These are phyloP conservation scores for Astrothelium macrocarpum DNA, from an alignment of 495 filamentous ascomycete genomes.

Conservation along the genomic window DNA sequence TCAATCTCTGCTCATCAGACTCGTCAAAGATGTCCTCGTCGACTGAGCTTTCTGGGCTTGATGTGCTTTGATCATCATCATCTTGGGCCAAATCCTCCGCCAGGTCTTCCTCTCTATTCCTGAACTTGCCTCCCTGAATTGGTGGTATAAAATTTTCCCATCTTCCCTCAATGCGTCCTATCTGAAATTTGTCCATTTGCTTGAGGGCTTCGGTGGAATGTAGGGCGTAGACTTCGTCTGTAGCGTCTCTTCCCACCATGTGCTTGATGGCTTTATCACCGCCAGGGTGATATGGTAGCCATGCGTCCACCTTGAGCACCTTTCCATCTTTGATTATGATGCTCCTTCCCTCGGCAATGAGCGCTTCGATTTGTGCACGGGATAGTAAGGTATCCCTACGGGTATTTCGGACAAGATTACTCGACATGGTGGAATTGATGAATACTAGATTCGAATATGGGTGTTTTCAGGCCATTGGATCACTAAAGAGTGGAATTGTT, in stretches of 20 bases:
- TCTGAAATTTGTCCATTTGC: conserved; percentile 72
- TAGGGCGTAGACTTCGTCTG: conserved; percentile 91
- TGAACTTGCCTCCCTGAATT: conserved; percentile 84
- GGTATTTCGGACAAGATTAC: background rate
- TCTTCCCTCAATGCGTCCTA: conserved; percentile 69
- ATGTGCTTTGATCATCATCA: conserved; percentile 32
- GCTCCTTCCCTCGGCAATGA: conserved; percentile 77
- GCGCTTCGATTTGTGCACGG: conserved; percentile 69
- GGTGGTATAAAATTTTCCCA: conserved; percentile 90
- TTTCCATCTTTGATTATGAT: conserved; percentile 72
- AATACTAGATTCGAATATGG: too few species aligned
- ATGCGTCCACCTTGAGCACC: conserved; percentile 80
- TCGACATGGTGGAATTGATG: conserved; percentile 2
- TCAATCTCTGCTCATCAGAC: conserved; percentile 1
- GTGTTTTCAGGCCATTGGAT: background rate
- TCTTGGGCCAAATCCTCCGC: background rate
- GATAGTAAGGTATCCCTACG: conserved; percentile 26
- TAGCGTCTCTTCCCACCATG: conserved; percentile 94
- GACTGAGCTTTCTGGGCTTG: conserved; percentile 37
- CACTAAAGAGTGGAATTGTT: too few species aligned
- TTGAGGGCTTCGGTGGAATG: conserved; percentile 70
- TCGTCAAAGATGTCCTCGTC: conserved; percentile 14
- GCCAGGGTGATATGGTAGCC: conserved; percentile 82
- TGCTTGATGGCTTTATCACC: conserved; percentile 87
- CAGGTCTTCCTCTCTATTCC: conserved; percentile 40